Evolutionary conservation across 257 asterid species (phyloP).

Genomic region (Paraleonurus japonicus): DNA sequence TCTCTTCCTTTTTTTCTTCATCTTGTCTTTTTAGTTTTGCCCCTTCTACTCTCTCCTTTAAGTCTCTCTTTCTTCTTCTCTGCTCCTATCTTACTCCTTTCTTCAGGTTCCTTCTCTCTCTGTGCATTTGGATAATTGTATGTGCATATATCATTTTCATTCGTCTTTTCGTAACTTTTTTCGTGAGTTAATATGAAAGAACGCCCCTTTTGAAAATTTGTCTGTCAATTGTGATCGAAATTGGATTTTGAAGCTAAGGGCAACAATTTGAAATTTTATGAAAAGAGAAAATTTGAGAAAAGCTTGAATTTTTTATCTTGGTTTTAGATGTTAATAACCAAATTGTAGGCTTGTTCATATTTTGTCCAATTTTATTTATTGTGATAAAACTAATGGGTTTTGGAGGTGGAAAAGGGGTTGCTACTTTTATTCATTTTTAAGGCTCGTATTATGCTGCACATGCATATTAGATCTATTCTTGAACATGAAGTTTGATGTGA

Average conservation of each 20-base stretch:
- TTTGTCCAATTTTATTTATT: background rate
- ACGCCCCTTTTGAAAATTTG: constrained; percentile 10
- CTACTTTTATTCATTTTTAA: constrained; percentile 13
- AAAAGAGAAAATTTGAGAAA: background rate
- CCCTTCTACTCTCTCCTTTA: background rate
- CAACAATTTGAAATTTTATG: background rate
- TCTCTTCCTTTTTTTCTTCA: constrained; percentile 14
- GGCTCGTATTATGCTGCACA: constrained; percentile 16
- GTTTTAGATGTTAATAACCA: background rate
- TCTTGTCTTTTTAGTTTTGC: background rate
- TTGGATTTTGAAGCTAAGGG: constrained; percentile 21
- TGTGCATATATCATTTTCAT: constrained; percentile 9
- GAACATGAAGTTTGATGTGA: constrained; percentile 30
- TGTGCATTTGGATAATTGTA: background rate
- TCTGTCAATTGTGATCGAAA: constrained; percentile 21
- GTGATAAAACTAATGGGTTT: constrained; percentile 19
- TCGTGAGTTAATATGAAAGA: background rate
- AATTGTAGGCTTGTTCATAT: background rate
- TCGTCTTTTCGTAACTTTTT: background rate
- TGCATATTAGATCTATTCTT: constrained; percentile 39
- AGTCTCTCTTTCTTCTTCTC: constrained; percentile 17
- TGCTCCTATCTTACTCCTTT: constrained; percentile 6
- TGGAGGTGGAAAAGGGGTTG: constrained; percentile 8
- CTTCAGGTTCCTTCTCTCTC: constrained; percentile 31
- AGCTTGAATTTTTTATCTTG: background rate